Percentiles rank a stretch among this genome's conserved stretches.
Evolutionary conservation across 257 asterid genomes (phyloP).

Genomic region (Cordia subcordata): DNA sequence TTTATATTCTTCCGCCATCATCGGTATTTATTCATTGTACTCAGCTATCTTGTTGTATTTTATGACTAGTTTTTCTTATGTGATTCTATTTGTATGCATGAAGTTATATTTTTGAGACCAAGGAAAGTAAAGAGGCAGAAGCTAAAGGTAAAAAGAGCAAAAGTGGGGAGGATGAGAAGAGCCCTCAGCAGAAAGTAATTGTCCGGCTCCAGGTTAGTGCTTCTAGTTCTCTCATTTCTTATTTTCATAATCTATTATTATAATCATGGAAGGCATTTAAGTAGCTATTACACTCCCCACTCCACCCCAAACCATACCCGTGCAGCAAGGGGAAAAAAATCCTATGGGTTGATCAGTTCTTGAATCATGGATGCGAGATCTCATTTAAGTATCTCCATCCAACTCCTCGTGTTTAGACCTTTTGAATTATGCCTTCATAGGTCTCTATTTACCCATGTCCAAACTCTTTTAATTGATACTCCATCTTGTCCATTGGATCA

Average conservation of each 20-base stretch:
- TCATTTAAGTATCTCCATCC: too few relatives aligned
- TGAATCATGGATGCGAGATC: too few relatives aligned
- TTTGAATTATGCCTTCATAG: too few relatives aligned
- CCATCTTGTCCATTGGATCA: too few relatives aligned
- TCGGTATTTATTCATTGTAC: slow-evolving; percentile 40
- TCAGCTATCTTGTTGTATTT: slow-evolving; percentile 5
- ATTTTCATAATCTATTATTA: background rate
- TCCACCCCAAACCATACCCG: too few relatives aligned
- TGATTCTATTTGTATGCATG: slow-evolving; percentile 8
- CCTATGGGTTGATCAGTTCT: too few relatives aligned
- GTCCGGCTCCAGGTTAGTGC: slow-evolving; percentile 88
- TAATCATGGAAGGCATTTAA: background rate
- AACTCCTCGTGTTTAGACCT: too few relatives aligned
- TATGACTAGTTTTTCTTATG: slow-evolving; percentile 4
- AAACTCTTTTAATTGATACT: too few relatives aligned
- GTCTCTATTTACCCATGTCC: too few relatives aligned
- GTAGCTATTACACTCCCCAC: background rate
- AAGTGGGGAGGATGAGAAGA: slow-evolving; percentile 22
- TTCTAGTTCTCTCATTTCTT: slow-evolving; percentile 12
- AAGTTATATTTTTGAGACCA: slow-evolving; percentile 75
- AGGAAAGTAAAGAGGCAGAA: slow-evolving; percentile 54
- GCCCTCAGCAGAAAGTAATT: slow-evolving; percentile 44
- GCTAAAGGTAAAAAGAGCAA: slow-evolving; percentile 41
- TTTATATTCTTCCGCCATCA: slow-evolving; percentile 92
- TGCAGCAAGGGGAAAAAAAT: too few relatives aligned